Evolutionary conservation across 495 filamentous ascomycete genomes (phyloP), one percentile per base, ranked within the genome.

Genomic region (Pseudevernia furfuracea): DNA sequence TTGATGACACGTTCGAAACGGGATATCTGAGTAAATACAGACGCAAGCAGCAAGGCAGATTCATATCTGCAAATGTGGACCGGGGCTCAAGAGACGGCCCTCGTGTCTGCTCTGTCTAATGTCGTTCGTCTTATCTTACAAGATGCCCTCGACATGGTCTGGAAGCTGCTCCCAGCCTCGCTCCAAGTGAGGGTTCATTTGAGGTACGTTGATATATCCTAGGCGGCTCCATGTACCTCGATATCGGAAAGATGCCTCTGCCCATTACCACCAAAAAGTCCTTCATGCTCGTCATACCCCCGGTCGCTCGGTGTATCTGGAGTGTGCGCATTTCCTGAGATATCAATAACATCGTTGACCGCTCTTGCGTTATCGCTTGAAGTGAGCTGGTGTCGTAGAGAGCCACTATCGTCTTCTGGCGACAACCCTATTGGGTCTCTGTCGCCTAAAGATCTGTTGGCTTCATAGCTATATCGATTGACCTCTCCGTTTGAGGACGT

Each of bases 151-250:
- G 52, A 34, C 1, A 21, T 21, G 12, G 6, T 7, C 30, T 32
- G 11, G 14, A 34, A 32, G 52, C 52, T 55, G 30, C 30, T 21
- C 30, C 52, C 52, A 55, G 30, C 52, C 9, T 55, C 10, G 30
- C 30, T 53, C 52, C 12, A 21, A 23, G 52, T 21, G 17, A 30
- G 36, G 4, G n/a, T 30, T 3, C 25, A 17, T 52, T 52, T 15
- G 15, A 34, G 17, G 1, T 34, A 23, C 7, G 15, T 19, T 55
- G 15, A 34, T 55, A 34, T 6, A 17, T 19, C n/a, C 30, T 55
- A 63, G n/a, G 61, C 61, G 34, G 21, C 61, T 15, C 61, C 61
- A 19, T 58, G 61, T 23, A 63, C 43, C 38, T 63, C 49, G 32
- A 63, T 23, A 4, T 57, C 39, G 10, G 52, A n/a, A 25, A 43